These are phyloP conservation scores for Neurospora africana DNA, from an alignment of 495 filamentous ascomycete species.

Conservation along the genomic window DNA sequence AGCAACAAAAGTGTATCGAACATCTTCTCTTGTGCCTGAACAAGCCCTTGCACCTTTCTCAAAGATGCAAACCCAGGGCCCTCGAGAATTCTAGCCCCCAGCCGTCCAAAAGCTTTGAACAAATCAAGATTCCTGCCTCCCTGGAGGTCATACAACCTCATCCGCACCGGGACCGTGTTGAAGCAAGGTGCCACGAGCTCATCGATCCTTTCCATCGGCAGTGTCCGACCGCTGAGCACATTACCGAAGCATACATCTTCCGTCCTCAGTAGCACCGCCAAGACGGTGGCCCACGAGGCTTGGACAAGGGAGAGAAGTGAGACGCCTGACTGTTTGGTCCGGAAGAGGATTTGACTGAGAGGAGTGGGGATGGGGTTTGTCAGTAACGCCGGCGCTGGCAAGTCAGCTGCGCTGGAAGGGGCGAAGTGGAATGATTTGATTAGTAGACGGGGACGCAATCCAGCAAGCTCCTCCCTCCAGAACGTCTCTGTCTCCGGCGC, in stretches of 20 bases:
- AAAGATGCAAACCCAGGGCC: not conserved
- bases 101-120: conserved; percentile 38
- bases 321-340: conserved; percentile 40
- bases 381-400: not conserved
- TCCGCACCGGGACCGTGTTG: conserved; percentile 73
- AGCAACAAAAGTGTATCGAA: conserved; percentile 73
- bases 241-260: conserved; percentile 74
- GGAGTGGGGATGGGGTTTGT: conserved; percentile 5
- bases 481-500: conserved; percentile 40
- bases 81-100: not conserved
- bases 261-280: conserved; percentile 41
- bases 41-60: not conserved
- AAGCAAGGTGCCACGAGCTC: conserved; percentile 76
- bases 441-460: conserved; percentile 39
- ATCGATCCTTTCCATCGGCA: conserved; percentile 53
- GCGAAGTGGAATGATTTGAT: not conserved
- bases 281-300: conserved; percentile 52
- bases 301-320: conserved; percentile 57
- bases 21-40: conserved; percentile 15
- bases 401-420: not conserved
- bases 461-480: conserved; percentile 46
- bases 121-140: conserved; percentile 37
- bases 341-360: conserved; percentile 35
- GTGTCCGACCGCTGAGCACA: conserved; percentile 61
- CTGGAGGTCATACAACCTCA: conserved; percentile 34